Conservation (phyloP, 176 grass and related monocot genomes). For the Cenchrus fungigraminus region DNA sequence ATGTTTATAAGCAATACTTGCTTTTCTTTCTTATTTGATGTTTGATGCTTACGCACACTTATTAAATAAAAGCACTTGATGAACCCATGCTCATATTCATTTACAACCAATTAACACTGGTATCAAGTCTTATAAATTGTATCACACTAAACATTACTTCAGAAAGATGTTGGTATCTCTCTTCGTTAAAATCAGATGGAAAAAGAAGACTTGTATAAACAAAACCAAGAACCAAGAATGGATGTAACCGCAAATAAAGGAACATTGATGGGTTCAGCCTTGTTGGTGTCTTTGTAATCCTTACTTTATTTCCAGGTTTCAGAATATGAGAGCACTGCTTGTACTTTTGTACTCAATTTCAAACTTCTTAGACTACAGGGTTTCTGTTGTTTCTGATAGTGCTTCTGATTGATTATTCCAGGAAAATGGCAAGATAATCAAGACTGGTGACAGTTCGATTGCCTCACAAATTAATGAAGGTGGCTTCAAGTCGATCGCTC, state of each 20-base stretch:
- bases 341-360: neutral
- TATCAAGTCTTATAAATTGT: neutral
- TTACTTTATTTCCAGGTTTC: constrained; percentile 13
- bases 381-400: constrained; percentile 30
- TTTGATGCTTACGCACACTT: neutral
- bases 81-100: too few species aligned
- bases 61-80: too few species aligned
- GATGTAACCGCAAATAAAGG: neutral
- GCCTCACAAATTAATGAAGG: constrained; percentile 67
- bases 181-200: neutral
- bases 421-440: constrained; percentile 89
- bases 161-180: neutral
- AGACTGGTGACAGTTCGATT: constrained; percentile 82
- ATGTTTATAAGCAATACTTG: neutral
- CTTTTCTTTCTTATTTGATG: neutral
- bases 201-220: neutral
- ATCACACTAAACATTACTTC: neutral
- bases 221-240: neutral
- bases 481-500: constrained; percentile 69
- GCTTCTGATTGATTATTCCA: constrained; percentile 35
- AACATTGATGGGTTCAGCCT: neutral
- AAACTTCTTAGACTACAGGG: neutral
- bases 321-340: constrained; percentile 24
- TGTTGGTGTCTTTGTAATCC: neutral
- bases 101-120: neutral